Percentiles rank a stretch among this genome's conserved stretches.
phyloP scores from a whole-genome alignment of 495 filamentous ascomycete species.

The Aspergillus diversus region DNA sequence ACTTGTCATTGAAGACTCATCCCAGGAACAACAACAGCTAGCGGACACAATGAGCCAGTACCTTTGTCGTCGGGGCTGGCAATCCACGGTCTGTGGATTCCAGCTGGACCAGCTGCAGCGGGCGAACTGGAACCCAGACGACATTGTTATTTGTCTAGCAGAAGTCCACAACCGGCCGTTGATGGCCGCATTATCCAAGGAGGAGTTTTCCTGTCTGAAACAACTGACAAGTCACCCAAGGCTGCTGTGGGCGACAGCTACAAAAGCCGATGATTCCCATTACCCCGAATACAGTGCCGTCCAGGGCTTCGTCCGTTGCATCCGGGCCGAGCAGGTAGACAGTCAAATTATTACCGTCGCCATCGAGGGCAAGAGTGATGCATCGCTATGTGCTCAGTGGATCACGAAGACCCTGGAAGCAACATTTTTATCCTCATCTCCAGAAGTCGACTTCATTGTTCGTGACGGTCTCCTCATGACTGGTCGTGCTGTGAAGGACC shows the following conservation, averaged over 20 bases:
- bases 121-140: background rate
- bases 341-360: slow-evolving; percentile 27
- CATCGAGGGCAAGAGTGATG: background rate
- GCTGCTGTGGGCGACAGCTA: slow-evolving; percentile 12
- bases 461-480: slow-evolving; percentile 5
- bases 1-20: background rate
- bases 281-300: slow-evolving; percentile 14
- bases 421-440: background rate
- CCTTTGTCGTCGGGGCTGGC: background rate
- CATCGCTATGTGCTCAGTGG: background rate
- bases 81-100: background rate
- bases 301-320: slow-evolving; percentile 17
- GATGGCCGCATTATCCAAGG: background rate
- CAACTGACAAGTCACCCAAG: background rate
- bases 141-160: background rate
- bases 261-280: background rate
- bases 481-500: background rate
- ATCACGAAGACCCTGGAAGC: background rate
- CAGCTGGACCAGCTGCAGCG: background rate
- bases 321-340: slow-evolving; percentile 18
- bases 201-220: slow-evolving; percentile 9
- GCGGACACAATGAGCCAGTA: background rate
- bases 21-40: background rate
- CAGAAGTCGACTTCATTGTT: slow-evolving; percentile 13
- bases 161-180: slow-evolving; percentile 4